phyloP scores from a whole-genome alignment of 345 rosid genomes.

The Pistacia atlantica region DNA sequence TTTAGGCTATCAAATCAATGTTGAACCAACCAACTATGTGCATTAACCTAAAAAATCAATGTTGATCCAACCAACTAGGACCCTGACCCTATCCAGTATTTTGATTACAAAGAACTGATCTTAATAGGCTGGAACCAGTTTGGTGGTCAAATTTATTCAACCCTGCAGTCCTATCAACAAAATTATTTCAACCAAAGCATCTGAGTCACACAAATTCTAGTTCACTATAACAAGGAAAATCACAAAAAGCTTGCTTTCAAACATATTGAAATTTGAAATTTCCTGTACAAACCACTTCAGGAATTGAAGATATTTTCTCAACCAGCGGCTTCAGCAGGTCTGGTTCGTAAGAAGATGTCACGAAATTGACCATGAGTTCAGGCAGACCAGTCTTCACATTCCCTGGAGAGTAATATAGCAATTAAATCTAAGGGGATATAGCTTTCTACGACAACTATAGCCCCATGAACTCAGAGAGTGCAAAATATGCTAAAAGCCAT shows the following conservation, averaged over 20 bases:
- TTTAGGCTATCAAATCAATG: background rate
- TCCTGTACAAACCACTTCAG: conserved; percentile 74
- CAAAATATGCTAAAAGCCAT: conserved; percentile 10
- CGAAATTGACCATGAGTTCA: conserved; percentile 93
- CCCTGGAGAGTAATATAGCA: conserved; percentile 47
- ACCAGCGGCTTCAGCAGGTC: conserved; percentile 84
- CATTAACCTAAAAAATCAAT: background rate
- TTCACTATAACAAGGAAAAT: background rate
- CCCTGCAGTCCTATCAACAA: too few species aligned
- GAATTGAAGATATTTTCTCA: conserved; percentile 68
- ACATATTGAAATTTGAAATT: conserved; percentile 6
- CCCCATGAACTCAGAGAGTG: background rate
- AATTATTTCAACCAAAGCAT: too few species aligned
- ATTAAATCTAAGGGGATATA: conserved; percentile 11
- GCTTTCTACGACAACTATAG: background rate
- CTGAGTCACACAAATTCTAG: background rate
- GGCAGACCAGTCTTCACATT: conserved; percentile 60
- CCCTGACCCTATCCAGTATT: too few species aligned
- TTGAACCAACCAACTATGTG: background rate
- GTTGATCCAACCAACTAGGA: too few species aligned
- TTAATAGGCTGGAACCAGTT: too few species aligned
- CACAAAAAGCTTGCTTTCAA: background rate
- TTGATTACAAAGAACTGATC: too few species aligned
- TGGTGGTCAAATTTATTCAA: too few species aligned
- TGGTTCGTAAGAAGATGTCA: conserved; percentile 82